Base-by-base conservation (phyloP, 2,329 filamentous ascomycete genomes). In the Coleophoma crateriformis region DNA sequence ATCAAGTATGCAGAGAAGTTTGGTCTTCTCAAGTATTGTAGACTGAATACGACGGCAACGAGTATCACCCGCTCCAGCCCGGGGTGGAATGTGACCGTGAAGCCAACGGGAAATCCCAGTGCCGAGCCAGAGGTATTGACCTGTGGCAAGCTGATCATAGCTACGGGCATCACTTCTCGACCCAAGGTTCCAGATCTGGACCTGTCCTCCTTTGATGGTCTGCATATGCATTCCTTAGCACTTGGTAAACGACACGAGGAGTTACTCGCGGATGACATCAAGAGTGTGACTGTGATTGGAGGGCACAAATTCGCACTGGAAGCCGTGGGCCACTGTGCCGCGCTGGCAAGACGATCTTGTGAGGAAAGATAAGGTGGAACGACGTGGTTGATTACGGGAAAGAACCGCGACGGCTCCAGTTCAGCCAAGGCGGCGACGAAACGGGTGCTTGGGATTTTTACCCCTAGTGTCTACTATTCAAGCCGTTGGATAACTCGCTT, bases 221-320 rank as follows among this genome's bases (percentile, higher is more conserved):
- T 49, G 6, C 42, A 27, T 20, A 45, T 54, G 14, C 52, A 54
- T 14, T 34, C 52, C n/a, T 19, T 45, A 15, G 38, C 49, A 33
- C 39, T 51, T 20, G 49, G 49, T 3, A 47, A 42, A 22, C 49
- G 49, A 8, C 45, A 54, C 19, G 11, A 49, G 19, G 49, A 54
- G 19, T 40, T 54, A n/a, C 20, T 48, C 17, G 22, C 46, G 11
- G 41, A 45, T 7, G 22, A 46, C 7, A 33, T 54, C 19, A 71
- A 70, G 40, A 62, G 62, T 0, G 68, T 74, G 15, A 76, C 79
- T 0, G 72, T 87, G 0, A 72, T 87, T 8, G 84, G 84, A 3
- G 79, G 76, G 2, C 78, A 75, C 7, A 87, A 87, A 62, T 82
- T 77, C 1, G 82, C 81, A 0, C 85, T 78, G 70, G 84, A 88